phyloP scores from a whole-genome alignment of 352 stramenopile species.

The Globisporangium uncinulatum region DNA sequence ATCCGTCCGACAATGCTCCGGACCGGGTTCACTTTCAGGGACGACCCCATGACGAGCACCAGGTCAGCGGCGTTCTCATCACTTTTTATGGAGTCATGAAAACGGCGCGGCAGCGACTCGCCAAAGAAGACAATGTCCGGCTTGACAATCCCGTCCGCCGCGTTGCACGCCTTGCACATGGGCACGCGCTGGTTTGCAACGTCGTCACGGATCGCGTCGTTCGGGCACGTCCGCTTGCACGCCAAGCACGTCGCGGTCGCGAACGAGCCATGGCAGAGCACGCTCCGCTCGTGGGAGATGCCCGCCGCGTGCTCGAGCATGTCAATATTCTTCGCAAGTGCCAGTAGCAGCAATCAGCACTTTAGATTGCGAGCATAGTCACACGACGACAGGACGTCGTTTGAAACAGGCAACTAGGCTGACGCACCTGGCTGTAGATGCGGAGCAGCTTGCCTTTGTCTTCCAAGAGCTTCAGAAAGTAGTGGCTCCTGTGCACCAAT shows the following conservation, averaged over 20 bases:
- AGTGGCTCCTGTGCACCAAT: constrained; percentile 76
- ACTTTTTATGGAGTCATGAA: constrained; percentile 83
- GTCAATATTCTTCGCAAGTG: constrained; percentile 95
- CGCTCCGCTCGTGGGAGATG: constrained; percentile 83
- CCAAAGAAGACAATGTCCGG: constrained; percentile 98
- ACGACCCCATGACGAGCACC: constrained; percentile 99
- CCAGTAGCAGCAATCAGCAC: neutral
- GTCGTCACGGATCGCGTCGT: constrained; percentile 83
- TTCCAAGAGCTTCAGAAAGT: constrained; percentile 94
- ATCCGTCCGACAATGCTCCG: constrained; percentile 84
- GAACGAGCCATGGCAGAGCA: constrained; percentile 95
- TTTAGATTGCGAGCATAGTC: neutral
- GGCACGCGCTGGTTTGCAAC: constrained; percentile 74
- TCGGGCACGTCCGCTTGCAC: constrained; percentile 79
- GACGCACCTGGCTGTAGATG: constrained; percentile 84
- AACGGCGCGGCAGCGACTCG: constrained; percentile 89
- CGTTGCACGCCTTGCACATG: constrained; percentile 67
- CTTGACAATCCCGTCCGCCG: constrained; percentile 92
- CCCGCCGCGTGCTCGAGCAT: constrained; percentile 93
- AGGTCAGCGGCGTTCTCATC: constrained; percentile 89
- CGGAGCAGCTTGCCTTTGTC: constrained; percentile 90
- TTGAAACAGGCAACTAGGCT: neutral
- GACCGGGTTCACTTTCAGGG: constrained; percentile 96
- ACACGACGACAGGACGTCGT: neutral
- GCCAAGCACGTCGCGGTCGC: constrained; percentile 89